phyloP scores from a whole-genome alignment of 441 rosid species.

The Omphalea diandra region DNA sequence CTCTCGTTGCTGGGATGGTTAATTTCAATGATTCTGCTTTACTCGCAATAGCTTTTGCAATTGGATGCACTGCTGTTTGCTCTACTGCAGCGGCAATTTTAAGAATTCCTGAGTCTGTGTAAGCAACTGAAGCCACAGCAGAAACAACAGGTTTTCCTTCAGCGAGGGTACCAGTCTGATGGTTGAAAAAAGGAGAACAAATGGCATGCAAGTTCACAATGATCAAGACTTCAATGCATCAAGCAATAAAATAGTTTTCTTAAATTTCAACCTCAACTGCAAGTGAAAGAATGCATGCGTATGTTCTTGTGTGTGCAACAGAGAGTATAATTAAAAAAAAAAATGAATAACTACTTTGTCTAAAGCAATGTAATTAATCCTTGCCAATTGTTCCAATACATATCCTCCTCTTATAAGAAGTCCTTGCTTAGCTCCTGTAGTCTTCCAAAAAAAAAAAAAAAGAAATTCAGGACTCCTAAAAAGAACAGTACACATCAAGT shows the following conservation, averaged over 20 bases:
- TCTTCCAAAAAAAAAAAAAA: conserved; percentile 24
- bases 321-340: too few species aligned
- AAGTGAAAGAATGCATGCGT: not conserved
- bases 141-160: conserved; percentile 87
- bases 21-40: conserved; percentile 62
- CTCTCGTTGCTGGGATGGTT: conserved; percentile 69
- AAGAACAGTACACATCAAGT: conserved; percentile 1
- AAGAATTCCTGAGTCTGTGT: conserved; percentile 68
- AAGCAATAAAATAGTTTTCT: not conserved
- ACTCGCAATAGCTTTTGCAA: conserved; percentile 77
- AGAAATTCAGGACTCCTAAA: conserved; percentile 8
- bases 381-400: conserved; percentile 87
- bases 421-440: conserved; percentile 90
- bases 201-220: not conserved
- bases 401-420: conserved; percentile 97
- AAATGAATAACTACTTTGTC: conserved; percentile 64
- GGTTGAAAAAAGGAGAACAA: conserved; percentile 17
- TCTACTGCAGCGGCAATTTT: conserved; percentile 90
- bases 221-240: not conserved
- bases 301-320: not conserved
- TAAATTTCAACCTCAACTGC: not conserved
- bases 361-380: conserved; percentile 67
- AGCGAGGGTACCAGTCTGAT: conserved; percentile 92
- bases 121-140: conserved; percentile 57
- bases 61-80: conserved; percentile 85